Evolutionary conservation across 2,329 filamentous ascomycete species (phyloP).

Genomic region (Penicillium sp.): DNA sequence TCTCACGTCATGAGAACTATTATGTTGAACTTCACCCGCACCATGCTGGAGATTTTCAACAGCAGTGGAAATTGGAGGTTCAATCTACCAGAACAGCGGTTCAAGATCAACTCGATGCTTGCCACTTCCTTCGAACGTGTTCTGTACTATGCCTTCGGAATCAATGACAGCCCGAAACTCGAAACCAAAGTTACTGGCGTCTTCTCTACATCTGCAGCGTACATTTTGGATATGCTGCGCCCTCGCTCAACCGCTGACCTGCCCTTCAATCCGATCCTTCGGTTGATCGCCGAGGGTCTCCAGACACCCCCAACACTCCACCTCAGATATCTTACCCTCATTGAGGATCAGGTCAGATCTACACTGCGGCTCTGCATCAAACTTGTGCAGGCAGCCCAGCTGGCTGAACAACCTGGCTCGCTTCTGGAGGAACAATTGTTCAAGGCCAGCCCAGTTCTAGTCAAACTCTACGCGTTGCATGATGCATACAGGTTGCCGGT

Average conservation of each 20-base stretch:
- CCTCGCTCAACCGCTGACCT: constrained; percentile 66
- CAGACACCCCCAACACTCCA: constrained; percentile 63
- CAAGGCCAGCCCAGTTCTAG: constrained; percentile 72
- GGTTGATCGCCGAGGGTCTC: constrained; percentile 63
- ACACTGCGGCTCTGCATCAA: constrained; percentile 65
- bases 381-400: constrained; percentile 67
- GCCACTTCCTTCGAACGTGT: constrained; percentile 69
- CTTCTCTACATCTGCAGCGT: constrained; percentile 69
- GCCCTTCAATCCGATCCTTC: constrained; percentile 72
- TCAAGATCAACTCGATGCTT: constrained; percentile 65
- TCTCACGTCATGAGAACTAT: constrained; percentile 73
- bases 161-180: constrained; percentile 58
- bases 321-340: constrained; percentile 52
- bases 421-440: constrained; percentile 76
- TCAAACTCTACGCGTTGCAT: constrained; percentile 70
- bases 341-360: constrained; percentile 61
- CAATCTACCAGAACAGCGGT: constrained; percentile 62
- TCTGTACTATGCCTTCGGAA: constrained; percentile 68
- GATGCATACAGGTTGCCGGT: constrained; percentile 64
- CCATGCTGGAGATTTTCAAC: constrained; percentile 78
- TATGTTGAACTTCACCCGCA: constrained; percentile 68
- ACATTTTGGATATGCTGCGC: constrained; percentile 74
- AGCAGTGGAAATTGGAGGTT: constrained; percentile 86
- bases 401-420: constrained; percentile 60
- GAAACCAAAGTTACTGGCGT: constrained; percentile 56